Conservation (phyloP, 2,329 filamentous ascomycete genomes). For the Clarireedia sp. region DNA sequence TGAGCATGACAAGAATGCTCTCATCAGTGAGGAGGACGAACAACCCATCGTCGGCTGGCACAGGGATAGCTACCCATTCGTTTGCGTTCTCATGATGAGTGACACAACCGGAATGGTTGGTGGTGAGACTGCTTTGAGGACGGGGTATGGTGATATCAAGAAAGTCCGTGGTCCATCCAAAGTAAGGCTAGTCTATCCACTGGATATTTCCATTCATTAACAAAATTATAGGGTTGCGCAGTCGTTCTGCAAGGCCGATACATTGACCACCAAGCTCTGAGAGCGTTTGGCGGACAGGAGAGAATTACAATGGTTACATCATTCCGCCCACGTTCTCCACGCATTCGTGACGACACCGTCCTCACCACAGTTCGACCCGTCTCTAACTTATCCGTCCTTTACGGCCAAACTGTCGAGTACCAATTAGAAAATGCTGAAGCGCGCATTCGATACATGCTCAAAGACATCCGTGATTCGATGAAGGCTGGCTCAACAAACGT, state of each 20-base stretch:
- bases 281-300: conserved; percentile 35
- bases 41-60: conserved; percentile 40
- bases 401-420: conserved; percentile 33
- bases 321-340: conserved; percentile 35
- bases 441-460: conserved; percentile 30
- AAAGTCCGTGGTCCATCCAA: conserved; percentile 38
- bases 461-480: conserved; percentile 29
- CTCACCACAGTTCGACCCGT: conserved; percentile 32
- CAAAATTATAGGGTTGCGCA: conserved; percentile 30
- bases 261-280: conserved; percentile 37
- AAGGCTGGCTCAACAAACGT: conserved; percentile 30
- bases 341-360: conserved; percentile 34
- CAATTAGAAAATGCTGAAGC: conserved; percentile 32
- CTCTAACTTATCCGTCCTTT: conserved; percentile 32
- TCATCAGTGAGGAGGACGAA: conserved; percentile 28
- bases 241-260: conserved; percentile 39
- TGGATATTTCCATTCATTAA: conserved; percentile 6
- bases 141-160: conserved; percentile 37
- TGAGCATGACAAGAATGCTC: conserved; percentile 17
- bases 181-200: conserved; percentile 24
- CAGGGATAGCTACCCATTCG: conserved; percentile 42
- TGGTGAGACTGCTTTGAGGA: conserved; percentile 54
- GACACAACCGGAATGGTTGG: conserved; percentile 41
- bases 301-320: conserved; percentile 41
- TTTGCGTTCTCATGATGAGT: conserved; percentile 44